A percentile compares a stretch with the other conserved stretches of the same genome.
phyloP scores from a whole-genome alignment of 2,329 filamentous ascomycete genomes.

The Penicillium digitatum region DNA sequence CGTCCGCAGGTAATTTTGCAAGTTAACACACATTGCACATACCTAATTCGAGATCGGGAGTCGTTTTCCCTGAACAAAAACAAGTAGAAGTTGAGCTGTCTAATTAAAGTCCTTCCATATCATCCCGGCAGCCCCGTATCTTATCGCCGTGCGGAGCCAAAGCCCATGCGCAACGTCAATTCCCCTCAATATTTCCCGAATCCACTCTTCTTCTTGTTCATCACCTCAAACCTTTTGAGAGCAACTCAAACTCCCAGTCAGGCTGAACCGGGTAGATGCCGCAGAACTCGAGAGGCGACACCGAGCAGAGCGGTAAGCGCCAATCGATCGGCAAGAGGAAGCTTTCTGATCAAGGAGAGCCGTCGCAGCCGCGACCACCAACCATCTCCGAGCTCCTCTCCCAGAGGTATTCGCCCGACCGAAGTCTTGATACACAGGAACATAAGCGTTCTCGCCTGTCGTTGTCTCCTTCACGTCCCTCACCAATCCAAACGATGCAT shows the following conservation, averaged over 20 bases:
- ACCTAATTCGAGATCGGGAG: neutral
- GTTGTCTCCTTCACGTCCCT: slow-evolving; percentile 22
- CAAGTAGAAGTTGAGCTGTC: neutral
- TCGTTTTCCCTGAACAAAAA: neutral
- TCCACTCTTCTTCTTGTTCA: slow-evolving; percentile 7
- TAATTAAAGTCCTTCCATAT: neutral
- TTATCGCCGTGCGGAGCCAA: slow-evolving; percentile 27
- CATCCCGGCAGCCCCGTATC: slow-evolving; percentile 15
- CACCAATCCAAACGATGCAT: slow-evolving; percentile 46
- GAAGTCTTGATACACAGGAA: slow-evolving; percentile 28
- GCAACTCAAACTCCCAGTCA: slow-evolving; percentile 13
- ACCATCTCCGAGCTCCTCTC: slow-evolving; percentile 48
- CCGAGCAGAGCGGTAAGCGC: slow-evolving; percentile 44
- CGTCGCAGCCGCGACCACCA: slow-evolving; percentile 35
- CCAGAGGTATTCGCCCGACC: slow-evolving; percentile 24
- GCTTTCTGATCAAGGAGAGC: slow-evolving; percentile 34
- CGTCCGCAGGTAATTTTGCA: neutral
- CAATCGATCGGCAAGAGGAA: slow-evolving; percentile 43
- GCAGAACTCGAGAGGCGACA: slow-evolving; percentile 36
- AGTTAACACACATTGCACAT: neutral
- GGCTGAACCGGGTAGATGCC: slow-evolving; percentile 44
- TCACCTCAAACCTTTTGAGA: neutral
- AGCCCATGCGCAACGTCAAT: slow-evolving; percentile 16
- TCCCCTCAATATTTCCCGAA: slow-evolving; percentile 17
- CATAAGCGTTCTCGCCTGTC: slow-evolving; percentile 43